These are phyloP conservation scores for Thermothelomyces thermophilus DNA, from an alignment of 2,329 filamentous ascomycete species.

Conservation along the genomic window DNA sequence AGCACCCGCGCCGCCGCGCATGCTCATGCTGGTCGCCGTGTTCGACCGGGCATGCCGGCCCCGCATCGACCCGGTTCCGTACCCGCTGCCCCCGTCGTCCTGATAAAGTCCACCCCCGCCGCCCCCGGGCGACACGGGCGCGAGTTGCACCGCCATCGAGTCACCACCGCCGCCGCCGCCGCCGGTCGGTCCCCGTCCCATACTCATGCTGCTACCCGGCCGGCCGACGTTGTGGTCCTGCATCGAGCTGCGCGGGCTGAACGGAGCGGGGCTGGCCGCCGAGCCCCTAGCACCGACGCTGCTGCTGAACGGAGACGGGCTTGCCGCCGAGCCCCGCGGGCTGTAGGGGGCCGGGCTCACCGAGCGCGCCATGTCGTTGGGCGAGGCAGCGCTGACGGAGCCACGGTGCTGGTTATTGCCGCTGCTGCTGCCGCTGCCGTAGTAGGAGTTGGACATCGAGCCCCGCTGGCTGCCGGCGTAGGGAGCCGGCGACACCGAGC, in stretches of 20 bases:
- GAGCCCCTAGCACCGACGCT: not conserved
- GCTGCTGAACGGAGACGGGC: slow-evolving; percentile 41
- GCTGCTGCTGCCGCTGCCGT: slow-evolving; percentile 14
- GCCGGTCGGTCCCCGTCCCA: not conserved
- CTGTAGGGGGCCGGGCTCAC: slow-evolving; percentile 42
- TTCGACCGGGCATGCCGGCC: slow-evolving; percentile 13
- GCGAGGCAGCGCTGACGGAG: not conserved
- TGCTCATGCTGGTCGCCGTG: slow-evolving; percentile 27
- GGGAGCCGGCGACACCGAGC: slow-evolving; percentile 47
- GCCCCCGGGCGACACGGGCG: slow-evolving; percentile 30
- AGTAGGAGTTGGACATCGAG: slow-evolving; percentile 24
- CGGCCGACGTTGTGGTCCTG: slow-evolving; percentile 28
- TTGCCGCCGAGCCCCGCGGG: slow-evolving; percentile 27
- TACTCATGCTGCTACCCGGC: slow-evolving; percentile 18
- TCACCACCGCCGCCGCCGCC: slow-evolving; percentile 20
- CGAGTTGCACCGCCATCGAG: slow-evolving; percentile 65
- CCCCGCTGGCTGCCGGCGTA: slow-evolving; percentile 41
- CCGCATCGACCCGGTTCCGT: slow-evolving; percentile 20
- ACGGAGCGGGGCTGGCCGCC: slow-evolving; percentile 27
- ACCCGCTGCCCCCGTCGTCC: slow-evolving; percentile 7
- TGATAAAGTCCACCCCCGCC: too few species aligned
- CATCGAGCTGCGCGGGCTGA: slow-evolving; percentile 39
- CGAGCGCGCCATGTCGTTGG: slow-evolving; percentile 8
- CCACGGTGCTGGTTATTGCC: not conserved
- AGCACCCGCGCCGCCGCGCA: slow-evolving; percentile 27